phyloP scores from a whole-genome alignment of 1,284 basidiomycete species.

The Erythrobasidium hasegawianum region DNA sequence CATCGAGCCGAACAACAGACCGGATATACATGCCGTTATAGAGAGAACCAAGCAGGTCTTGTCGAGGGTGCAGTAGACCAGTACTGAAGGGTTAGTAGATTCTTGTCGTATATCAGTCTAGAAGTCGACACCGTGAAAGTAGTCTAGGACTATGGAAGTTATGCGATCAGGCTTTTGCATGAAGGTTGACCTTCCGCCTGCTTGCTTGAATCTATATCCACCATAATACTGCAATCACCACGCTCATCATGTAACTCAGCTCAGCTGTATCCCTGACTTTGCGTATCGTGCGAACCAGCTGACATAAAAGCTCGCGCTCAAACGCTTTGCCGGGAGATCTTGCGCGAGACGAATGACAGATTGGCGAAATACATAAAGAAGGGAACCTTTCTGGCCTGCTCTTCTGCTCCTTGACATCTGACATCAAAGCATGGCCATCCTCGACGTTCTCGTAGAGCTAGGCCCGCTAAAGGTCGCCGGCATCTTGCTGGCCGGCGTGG shows the following conservation, averaged over 20 bases:
- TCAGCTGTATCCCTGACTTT: too few species aligned
- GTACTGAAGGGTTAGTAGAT: background rate
- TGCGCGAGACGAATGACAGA: too few species aligned
- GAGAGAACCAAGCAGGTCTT: slow-evolving; percentile 28
- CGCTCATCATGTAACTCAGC: too few species aligned
- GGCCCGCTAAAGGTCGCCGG: slow-evolving; percentile 14
- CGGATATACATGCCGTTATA: slow-evolving; percentile 63
- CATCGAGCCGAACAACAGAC: slow-evolving; percentile 71
- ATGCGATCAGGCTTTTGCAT: background rate
- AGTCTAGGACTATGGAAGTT: background rate
- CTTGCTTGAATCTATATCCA: background rate
- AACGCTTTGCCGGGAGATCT: too few species aligned
- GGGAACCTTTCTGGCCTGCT: background rate
- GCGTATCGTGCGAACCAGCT: too few species aligned
- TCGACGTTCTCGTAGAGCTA: slow-evolving; percentile 12
- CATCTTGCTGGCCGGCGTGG: slow-evolving; percentile 16
- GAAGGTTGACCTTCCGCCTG: background rate
- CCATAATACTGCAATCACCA: too few species aligned
- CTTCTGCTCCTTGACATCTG: background rate
- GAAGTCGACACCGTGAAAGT: too few species aligned
- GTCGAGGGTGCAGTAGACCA: slow-evolving; percentile 9
- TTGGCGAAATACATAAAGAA: too few species aligned
- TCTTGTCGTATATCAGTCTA: slow-evolving; percentile 1
- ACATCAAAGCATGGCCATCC: slow-evolving; percentile 18
- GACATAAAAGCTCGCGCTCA: too few species aligned